phyloP scores from a whole-genome alignment of 768 basidiomycete genomes.

The Mycena galericulata region DNA sequence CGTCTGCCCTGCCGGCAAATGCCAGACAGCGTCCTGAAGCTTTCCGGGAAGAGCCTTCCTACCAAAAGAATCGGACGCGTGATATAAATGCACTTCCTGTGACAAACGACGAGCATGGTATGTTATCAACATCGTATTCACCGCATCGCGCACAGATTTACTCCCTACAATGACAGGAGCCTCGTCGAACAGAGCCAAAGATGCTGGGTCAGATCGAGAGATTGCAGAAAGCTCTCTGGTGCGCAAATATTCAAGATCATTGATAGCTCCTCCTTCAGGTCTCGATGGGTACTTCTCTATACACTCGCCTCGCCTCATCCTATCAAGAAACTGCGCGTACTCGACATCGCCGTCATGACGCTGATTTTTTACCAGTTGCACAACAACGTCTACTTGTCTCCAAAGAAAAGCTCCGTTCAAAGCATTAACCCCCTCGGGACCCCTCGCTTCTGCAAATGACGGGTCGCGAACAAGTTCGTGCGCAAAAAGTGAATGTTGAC shows the following conservation, averaged over 20 bases:
- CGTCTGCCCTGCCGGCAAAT: background rate
- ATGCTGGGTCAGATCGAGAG: background rate
- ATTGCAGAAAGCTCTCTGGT: background rate
- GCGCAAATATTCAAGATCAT: background rate
- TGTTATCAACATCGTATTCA: slow-evolving; percentile 20
- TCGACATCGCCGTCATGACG: slow-evolving; percentile 25
- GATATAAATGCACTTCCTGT: background rate
- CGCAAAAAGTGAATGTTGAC: slow-evolving; percentile 34
- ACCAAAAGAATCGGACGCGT: background rate
- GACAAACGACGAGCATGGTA: background rate
- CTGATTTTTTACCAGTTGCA: slow-evolving; percentile 28
- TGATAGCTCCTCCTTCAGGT: background rate
- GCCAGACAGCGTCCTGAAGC: background rate
- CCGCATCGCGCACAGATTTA: slow-evolving; percentile 24
- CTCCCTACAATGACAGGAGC: slow-evolving; percentile 36
- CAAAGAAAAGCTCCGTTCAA: background rate
- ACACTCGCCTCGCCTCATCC: slow-evolving; percentile 17
- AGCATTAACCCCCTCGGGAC: background rate
- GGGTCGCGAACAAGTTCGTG: slow-evolving; percentile 22
- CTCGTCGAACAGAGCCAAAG: slow-evolving; percentile 17
- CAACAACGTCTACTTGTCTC: background rate
- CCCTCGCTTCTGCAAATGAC: background rate
- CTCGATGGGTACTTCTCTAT: background rate
- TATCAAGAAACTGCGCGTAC: slow-evolving; percentile 25
- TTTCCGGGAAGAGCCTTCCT: background rate